Evolutionary conservation across 2,329 filamentous ascomycete genomes (phyloP).

Genomic region (Zymoseptoria tritici): DNA sequence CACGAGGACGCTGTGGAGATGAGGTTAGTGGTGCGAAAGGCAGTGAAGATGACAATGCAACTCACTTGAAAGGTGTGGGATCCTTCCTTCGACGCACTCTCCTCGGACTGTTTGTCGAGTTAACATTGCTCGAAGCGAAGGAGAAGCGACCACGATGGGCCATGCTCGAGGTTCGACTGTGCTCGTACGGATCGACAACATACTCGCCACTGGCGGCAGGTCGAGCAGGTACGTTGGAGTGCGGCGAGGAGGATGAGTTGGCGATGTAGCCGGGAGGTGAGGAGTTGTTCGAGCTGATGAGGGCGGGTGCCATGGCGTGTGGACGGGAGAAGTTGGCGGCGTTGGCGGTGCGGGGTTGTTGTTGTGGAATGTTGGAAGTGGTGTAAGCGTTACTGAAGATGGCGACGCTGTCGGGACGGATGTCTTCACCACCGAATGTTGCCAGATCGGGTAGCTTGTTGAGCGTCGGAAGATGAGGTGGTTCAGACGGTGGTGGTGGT

Average conservation of each 20-base stretch:
- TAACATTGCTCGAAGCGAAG: slow-evolving; percentile 88
- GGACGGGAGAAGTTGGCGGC: slow-evolving; percentile 29
- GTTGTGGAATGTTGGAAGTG: slow-evolving; percentile 29
- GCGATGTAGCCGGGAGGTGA: slow-evolving; percentile 23
- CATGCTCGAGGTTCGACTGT: slow-evolving; percentile 75
- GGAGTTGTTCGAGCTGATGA: slow-evolving; percentile 17
- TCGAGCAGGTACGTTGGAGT: slow-evolving; percentile 1
- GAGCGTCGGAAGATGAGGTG: slow-evolving; percentile 44
- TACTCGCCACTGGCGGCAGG: slow-evolving; percentile 43
- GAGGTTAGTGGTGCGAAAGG: neutral
- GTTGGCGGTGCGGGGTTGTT: slow-evolving; percentile 39
- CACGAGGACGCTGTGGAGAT: slow-evolving; percentile 64
- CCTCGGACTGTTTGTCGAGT: slow-evolving; percentile 77
- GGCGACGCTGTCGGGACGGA: slow-evolving; percentile 54
- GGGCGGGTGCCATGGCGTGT: slow-evolving; percentile 14
- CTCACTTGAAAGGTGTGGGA: slow-evolving; percentile 96
- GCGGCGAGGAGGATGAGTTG: slow-evolving; percentile 18
- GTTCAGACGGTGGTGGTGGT: too few relatives aligned
- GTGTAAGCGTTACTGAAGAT: slow-evolving; percentile 41
- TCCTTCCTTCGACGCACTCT: slow-evolving; percentile 92
- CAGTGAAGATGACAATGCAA: neutral
- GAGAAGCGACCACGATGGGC: slow-evolving; percentile 92
- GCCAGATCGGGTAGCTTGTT: slow-evolving; percentile 43
- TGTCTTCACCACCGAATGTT: slow-evolving; percentile 56
- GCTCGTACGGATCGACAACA: slow-evolving; percentile 63